Conservation (phyloP, 176 grass and related monocot species). For the Cenchrus americanus region DNA sequence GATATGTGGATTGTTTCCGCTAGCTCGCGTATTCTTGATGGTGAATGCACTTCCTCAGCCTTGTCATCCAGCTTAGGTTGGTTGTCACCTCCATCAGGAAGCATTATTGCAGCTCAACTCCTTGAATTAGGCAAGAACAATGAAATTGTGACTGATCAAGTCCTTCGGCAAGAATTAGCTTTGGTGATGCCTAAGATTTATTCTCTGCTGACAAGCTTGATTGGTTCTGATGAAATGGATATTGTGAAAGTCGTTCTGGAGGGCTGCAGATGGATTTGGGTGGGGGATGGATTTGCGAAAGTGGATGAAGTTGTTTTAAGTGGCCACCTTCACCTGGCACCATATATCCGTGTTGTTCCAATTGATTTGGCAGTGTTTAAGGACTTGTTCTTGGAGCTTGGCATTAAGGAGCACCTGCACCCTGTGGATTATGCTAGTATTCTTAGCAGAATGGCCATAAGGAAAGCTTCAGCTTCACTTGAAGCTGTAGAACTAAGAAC, state of each 20-base stretch:
- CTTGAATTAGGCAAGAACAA: slow-evolving; percentile 98
- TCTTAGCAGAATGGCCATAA: slow-evolving; percentile 78
- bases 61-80: slow-evolving; percentile 85
- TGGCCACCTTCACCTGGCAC: slow-evolving; percentile 89
- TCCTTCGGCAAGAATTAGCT: slow-evolving; percentile 85
- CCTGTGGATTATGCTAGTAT: slow-evolving; percentile 90
- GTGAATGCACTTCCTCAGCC: slow-evolving; percentile 87
- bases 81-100: slow-evolving; percentile 86
- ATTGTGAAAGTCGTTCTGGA: slow-evolving; percentile 94
- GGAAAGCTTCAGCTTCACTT: slow-evolving; percentile 72
- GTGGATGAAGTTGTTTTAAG: slow-evolving; percentile 90
- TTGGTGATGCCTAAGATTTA: slow-evolving; percentile 95
- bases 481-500: slow-evolving; percentile 79
- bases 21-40: slow-evolving; percentile 93
- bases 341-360: slow-evolving; percentile 95
- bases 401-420: slow-evolving; percentile 79
- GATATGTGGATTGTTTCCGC: slow-evolving; percentile 99
- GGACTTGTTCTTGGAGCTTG: slow-evolving; percentile 90
- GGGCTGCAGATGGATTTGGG: slow-evolving; percentile 97
- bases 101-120: slow-evolving; percentile 93
- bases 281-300: slow-evolving; percentile 95
- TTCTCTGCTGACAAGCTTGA: slow-evolving; percentile 75
- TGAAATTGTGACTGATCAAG: slow-evolving; percentile 87
- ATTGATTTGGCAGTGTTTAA: slow-evolving; percentile 96
- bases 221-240: slow-evolving; percentile 98